Evolutionary conservation across 768 basidiomycete species (phyloP), one percentile per base, ranked within the genome.

Genomic region (Amanita thiersii): DNA sequence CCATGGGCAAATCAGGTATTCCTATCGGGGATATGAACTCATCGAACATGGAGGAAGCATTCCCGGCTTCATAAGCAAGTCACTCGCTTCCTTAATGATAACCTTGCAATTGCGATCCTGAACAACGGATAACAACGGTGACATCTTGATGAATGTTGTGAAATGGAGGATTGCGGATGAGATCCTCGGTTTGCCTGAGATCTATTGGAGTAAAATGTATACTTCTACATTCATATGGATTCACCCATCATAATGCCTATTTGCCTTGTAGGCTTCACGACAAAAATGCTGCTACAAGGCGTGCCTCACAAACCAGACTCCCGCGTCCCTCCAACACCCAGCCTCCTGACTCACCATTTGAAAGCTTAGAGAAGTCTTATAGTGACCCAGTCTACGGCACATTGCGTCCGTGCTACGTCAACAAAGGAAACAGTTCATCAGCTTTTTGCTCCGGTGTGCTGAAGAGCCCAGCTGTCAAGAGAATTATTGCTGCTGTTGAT

Each of bases 11-110:
- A 59, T 55, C 48, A 45, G 62, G 6, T 68, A 57, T 42, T 57
- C 65, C 0, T 69, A 69, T 37, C 62, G 58, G 15, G 68, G 67
- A 3, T 58, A 61, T 36, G 65, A 67, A 37, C 52, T 69, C 6
- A 59, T 72, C 29, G 68, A 70, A 42, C 68, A 72, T 47, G 65
- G 2, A 67, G 70, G 2, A 58, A 52, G 32, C 63, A 65, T 45
- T 63, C 66, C 1, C 67, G 67, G 2, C 68, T 47, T 40, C 54
- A 50, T 33, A 53, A 51, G 0, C 55, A 58, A 41, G 52, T 65
- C 6, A 43, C 58, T 1, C 53, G 62, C 1, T 63, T 65, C 63
- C 67, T 1, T n/a, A 47, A 62, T 31, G 61, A 64, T 15, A 61
- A 64, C 24, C 51, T 72, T 5, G 70, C 56, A 1, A 55, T 72